A percentile compares a stretch with the other conserved stretches of the same genome.
Conservation (phyloP, 371 early-diverging fungal species). For the Mucor ambiguus region DNA sequence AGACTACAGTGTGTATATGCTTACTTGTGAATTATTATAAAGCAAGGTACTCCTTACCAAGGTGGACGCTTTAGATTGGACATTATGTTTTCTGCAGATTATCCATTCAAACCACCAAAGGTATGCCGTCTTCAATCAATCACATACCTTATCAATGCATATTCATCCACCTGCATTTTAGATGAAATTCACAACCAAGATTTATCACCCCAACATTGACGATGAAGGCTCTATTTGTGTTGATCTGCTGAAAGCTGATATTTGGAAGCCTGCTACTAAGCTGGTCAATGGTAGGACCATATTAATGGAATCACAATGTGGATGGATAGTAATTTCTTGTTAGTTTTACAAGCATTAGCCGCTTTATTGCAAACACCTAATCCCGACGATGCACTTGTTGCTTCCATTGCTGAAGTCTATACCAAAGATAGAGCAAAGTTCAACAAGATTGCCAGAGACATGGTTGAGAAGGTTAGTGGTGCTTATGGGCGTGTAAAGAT, state of each 20-base stretch:
- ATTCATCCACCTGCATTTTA: slow-evolving; percentile 16
- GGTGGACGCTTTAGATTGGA: slow-evolving; percentile 85
- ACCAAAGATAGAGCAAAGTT: slow-evolving; percentile 75
- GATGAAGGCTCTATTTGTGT: slow-evolving; percentile 82
- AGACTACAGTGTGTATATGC: too few relatives aligned
- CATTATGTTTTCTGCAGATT: slow-evolving; percentile 81
- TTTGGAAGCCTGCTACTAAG: slow-evolving; percentile 94
- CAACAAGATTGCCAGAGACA: slow-evolving; percentile 79
- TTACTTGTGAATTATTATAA: neutral
- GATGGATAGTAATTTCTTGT: neutral
- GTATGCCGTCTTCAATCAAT: slow-evolving; percentile 34
- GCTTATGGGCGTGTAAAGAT: neutral
- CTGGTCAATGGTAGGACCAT: slow-evolving; percentile 54
- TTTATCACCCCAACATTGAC: slow-evolving; percentile 96
- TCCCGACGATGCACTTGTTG: slow-evolving; percentile 90
- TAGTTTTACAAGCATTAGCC: slow-evolving; percentile 74
- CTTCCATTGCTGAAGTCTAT: slow-evolving; percentile 83
- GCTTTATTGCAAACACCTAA: slow-evolving; percentile 82
- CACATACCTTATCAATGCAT: neutral
- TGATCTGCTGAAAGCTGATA: slow-evolving; percentile 81
- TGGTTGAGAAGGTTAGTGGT: slow-evolving; percentile 68
- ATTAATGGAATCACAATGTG: neutral
- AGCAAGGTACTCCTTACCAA: slow-evolving; percentile 74
- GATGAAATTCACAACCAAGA: slow-evolving; percentile 84
- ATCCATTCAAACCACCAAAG: slow-evolving; percentile 94